Base-by-base conservation (phyloP, 192 early-diverging fungal genomes). In the Gonapodya sp. region DNA sequence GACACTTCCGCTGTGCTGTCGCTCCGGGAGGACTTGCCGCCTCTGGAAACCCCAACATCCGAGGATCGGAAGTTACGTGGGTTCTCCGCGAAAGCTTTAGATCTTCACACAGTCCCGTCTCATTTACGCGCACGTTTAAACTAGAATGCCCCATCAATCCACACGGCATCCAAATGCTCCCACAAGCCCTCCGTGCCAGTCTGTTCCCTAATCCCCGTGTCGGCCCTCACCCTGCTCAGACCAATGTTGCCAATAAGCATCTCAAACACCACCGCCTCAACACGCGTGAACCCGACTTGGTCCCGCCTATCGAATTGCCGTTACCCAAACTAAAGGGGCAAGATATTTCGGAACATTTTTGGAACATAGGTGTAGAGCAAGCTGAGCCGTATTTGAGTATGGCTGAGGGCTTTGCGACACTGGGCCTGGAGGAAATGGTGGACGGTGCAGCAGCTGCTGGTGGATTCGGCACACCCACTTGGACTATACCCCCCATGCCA, bases 281-380 rank as follows among this genome's bases (percentile, higher is more conserved):
- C 35, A 82, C 82, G 33, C 85, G 85, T 24, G 79, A 82, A 77
- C 72, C 84, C 0, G 83, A 84, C 35, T 83, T 83, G 0, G 81
- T 90, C 0, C 83, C 83, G 18, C 81, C 84, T 24, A 74, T 84
- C 18, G 85, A 87, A 73, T 86, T 93, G 81, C 79, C 81, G 1
- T 87, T 87, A 18, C 93, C 93, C 0, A 32, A 74, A 33, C 85
- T 93, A n/a, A 81, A 83, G 14, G 87, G 87, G 1, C 64, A 72
- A n/a, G 82, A 79, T 73, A 90, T 98, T 16, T 89, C 93, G 73
- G 90, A 92, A 36, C 96, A 97, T 83, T 96, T 98, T 80, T 84
- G 84, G 36, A 85, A 87, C 33, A 87, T 98, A 18, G 95, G 94
- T 31, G 34, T 83, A 35, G 85, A 92, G 64, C 90, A 92, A 16